These are phyloP conservation scores for Musa itinerans DNA, from an alignment of 176 grass and related monocot species.

Conservation along the genomic window DNA sequence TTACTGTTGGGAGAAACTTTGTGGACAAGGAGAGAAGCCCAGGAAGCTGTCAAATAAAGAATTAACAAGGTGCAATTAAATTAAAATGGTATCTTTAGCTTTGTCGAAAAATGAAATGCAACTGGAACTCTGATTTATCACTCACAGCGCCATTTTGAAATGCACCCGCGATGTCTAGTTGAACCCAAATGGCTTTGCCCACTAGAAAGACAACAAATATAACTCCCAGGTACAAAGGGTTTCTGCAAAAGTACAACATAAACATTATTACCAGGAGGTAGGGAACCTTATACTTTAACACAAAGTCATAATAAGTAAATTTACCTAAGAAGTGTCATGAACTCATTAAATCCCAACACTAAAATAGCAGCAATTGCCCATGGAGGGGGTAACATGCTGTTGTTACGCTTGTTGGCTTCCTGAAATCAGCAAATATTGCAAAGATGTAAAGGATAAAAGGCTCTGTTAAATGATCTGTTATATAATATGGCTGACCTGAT, in stretches of 20 bases:
- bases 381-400: conserved; percentile 92
- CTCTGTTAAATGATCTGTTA: neutral
- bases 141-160: conserved; percentile 89
- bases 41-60: conserved; percentile 48
- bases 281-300: conserved; percentile 11
- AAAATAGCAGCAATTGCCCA: conserved; percentile 91
- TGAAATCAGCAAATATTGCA: conserved; percentile 26
- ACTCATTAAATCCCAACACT: conserved; percentile 93
- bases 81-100: conserved; percentile 27
- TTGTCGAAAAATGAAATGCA: conserved; percentile 13
- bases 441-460: neutral
- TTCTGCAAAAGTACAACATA: conserved; percentile 40
- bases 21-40: conserved; percentile 79
- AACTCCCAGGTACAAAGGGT: conserved; percentile 56
- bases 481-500: too few relatives aligned
- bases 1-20: conserved; percentile 89
- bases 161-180: conserved; percentile 63
- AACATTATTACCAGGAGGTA: neutral
- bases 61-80: neutral
- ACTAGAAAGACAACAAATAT: conserved; percentile 86
- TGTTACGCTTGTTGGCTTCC: conserved; percentile 98
- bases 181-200: conserved; percentile 93
- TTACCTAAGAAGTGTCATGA: conserved; percentile 94
- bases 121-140: conserved; percentile 31
- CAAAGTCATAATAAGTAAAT: neutral